Percentiles rank a stretch among this genome's conserved stretches.
These are phyloP conservation scores for Claviceps citrina DNA, from an alignment of 2,329 filamentous ascomycete species.

Conservation along the genomic window DNA sequence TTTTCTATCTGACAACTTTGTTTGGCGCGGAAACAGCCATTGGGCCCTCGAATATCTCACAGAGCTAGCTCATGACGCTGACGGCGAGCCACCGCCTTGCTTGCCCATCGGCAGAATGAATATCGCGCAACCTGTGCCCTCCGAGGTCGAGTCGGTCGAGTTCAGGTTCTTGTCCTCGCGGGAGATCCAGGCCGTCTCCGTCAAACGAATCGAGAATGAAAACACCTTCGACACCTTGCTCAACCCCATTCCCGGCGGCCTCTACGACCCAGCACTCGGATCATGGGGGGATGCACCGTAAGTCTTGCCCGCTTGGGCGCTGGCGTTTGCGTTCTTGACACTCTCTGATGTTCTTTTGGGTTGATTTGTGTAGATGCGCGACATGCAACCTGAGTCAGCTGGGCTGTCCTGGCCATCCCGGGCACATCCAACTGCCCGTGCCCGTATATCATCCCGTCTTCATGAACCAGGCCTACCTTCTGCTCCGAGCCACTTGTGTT, in stretches of 20 bases:
- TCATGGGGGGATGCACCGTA: conserved; percentile 77
- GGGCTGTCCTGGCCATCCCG: conserved; percentile 80
- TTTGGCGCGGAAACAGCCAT: neutral
- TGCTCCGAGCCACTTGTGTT: conserved; percentile 74
- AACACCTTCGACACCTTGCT: conserved; percentile 86
- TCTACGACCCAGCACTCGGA: conserved; percentile 84
- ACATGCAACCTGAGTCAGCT: conserved; percentile 77
- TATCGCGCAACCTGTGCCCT: conserved; percentile 67
- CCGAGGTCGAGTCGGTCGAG: conserved; percentile 71
- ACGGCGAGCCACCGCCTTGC: conserved; percentile 1
- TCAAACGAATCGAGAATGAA: conserved; percentile 85
- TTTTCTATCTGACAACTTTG: neutral
- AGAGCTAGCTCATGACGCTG: conserved; percentile 1
- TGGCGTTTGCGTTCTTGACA: conserved; percentile 4
- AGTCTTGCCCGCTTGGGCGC: conserved; percentile 8
- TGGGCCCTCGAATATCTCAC: neutral
- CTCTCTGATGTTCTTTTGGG: conserved; percentile 6
- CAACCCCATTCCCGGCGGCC: conserved; percentile 75
- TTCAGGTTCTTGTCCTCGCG: conserved; percentile 71
- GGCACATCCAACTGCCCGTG: conserved; percentile 86
- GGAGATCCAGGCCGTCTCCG: conserved; percentile 79
- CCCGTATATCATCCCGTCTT: conserved; percentile 95
- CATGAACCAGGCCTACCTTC: conserved; percentile 75
- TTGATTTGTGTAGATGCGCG: conserved; percentile 47
- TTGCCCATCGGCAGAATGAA: conserved; percentile 34